phyloP scores from a whole-genome alignment of 1,284 basidiomycete genomes.

The Cryptococcus sp. region DNA sequence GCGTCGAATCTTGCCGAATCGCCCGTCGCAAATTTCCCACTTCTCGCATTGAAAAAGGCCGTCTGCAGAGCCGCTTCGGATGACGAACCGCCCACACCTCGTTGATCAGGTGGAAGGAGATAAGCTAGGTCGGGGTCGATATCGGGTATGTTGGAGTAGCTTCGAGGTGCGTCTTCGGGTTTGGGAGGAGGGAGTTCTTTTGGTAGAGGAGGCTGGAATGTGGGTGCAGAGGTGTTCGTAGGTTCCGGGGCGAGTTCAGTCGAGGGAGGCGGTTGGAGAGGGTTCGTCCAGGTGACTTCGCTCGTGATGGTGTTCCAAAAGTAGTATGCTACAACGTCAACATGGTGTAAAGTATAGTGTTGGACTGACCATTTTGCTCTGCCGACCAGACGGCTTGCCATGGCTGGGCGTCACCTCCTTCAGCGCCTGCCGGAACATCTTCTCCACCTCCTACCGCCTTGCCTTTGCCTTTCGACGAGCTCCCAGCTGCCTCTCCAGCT shows the following conservation, averaged over 20 bases:
- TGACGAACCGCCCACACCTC: conserved; percentile 46
- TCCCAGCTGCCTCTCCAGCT: conserved; percentile 13
- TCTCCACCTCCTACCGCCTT: conserved; percentile 12
- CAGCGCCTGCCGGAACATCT: background rate
- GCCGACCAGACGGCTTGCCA: conserved; percentile 87
- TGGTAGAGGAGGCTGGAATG: conserved; percentile 28
- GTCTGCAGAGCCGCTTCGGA: conserved; percentile 48
- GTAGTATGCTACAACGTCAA: conserved; percentile 59
- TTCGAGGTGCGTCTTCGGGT: conserved; percentile 1
- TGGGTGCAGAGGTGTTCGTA: no score
- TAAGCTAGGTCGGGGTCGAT: conserved; percentile 79
- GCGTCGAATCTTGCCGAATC: conserved; percentile 58
- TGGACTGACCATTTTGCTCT: conserved; percentile 55
- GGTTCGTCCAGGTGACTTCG: conserved; percentile 85
- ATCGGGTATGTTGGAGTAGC: conserved; percentile 46
- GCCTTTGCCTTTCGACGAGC: conserved; percentile 14
- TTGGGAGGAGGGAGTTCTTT: conserved; percentile 22
- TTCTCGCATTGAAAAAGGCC: conserved; percentile 78
- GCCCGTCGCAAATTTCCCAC: conserved; percentile 64
- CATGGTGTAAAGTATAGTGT: background rate
- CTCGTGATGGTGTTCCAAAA: conserved; percentile 74
- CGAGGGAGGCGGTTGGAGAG: conserved; percentile 49
- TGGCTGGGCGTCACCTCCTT: conserved; percentile 28
- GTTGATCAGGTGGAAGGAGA: conserved; percentile 64
- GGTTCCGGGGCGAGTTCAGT: conserved; percentile 2